These are phyloP conservation scores for Pyrus pyrifolia DNA, from an alignment of 306 rosid genomes.

Conservation along the genomic window DNA sequence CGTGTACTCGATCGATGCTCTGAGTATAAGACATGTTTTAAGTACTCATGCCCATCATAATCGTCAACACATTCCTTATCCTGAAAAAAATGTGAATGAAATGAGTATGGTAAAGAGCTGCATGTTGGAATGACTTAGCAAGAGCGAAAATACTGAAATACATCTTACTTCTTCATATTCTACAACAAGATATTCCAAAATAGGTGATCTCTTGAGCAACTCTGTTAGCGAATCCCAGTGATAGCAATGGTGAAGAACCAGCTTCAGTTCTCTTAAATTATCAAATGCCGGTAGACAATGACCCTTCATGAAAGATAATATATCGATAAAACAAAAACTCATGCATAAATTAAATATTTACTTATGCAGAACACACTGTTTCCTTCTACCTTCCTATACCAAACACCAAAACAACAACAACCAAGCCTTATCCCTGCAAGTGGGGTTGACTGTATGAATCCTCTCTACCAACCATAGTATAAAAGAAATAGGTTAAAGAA, in stretches of 20 bases:
- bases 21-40: no score
- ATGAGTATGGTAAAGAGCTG: background rate
- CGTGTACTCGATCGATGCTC: no score
- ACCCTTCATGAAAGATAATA: background rate
- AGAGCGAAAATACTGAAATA: no score
- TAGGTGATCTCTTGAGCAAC: background rate
- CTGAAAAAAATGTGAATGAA: background rate
- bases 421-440: no score
- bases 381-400: background rate
- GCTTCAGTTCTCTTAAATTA: background rate
- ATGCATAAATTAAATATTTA: background rate
- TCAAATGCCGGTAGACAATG: background rate
- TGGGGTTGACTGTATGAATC: background rate
- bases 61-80: background rate
- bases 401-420: no score
- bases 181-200: background rate
- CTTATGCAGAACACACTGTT: background rate
- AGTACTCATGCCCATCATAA: background rate
- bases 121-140: background rate
- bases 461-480: background rate
- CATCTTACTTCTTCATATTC: background rate
- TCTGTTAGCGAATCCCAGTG: background rate
- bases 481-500: background rate
- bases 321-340: background rate
- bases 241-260: background rate